Evolutionary conservation across 805 yeast species (phyloP), one percentile per base, ranked within the genome.

Genomic region (Schizosaccharomyces pombe): DNA sequence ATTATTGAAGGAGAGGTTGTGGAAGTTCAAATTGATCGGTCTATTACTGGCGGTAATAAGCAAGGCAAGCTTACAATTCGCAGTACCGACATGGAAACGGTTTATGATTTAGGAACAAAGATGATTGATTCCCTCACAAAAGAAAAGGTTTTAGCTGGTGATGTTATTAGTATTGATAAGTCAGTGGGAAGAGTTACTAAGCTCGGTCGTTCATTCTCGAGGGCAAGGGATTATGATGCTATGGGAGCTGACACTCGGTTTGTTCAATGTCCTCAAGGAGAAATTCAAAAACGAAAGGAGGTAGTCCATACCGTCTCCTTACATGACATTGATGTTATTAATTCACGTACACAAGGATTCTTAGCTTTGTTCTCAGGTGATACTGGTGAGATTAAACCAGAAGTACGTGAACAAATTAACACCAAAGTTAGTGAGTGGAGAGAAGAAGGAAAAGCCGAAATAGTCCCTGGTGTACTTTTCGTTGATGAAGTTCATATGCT

Each of bases 401-500:
- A 91, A 67, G 86, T 91, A 30, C 79, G 99, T 67, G 93, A 85
- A 61, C 97, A 91, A 71, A 93, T 91, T 65, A 91, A 91, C 70
- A 80, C 87, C 47, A 87, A 91, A 70, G 95, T 91, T 54, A 94
- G 93, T 22, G 96, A 91, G 69, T 91, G 96, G 94, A 85, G 83
- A 63, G 97, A 91, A 70, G 97, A 91, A 72, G 97, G 98, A 57
- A 91, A 91, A 68, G 98, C 98, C 53, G 71, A 89, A 66, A 85
- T 91, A 59, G 85, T 85, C 47, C 97, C 98, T 12, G 99, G 99
- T 62, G 99, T 91, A 16, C 72, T 91, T 61, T 91, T 91, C 67
- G 86, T 91, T 61, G 99, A 91, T 68, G 99, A 91, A 70, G 96
- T 87, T 53, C 95, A 91, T 69, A 91, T 91, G 97, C 77, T 91